phyloP scores from a whole-genome alignment of 2,329 filamentous ascomycete species.

The Cladosporium sp. region DNA sequence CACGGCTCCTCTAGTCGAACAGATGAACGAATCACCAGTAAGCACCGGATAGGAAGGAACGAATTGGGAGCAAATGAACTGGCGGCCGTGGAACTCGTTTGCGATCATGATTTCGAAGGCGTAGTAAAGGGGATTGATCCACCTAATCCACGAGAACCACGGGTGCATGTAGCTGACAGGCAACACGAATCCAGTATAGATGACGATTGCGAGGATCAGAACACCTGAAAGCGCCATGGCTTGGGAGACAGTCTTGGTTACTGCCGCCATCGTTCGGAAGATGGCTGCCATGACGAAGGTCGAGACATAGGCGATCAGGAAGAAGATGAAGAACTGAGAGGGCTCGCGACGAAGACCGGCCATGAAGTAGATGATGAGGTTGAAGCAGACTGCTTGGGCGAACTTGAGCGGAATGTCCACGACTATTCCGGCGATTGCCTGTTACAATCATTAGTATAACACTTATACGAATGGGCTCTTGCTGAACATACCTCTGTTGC shows the following conservation, averaged over 20 bases:
- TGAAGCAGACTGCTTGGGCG: slow-evolving; percentile 51
- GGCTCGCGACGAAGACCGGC: slow-evolving; percentile 44
- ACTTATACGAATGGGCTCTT: not conserved
- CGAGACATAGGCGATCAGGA: slow-evolving; percentile 60
- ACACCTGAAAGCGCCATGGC: slow-evolving; percentile 60
- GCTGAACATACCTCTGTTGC: slow-evolving; percentile 12
- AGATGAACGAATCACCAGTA: slow-evolving; percentile 39
- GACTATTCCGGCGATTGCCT: slow-evolving; percentile 57
- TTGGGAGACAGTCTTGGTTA: slow-evolving; percentile 69
- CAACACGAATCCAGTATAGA: slow-evolving; percentile 57
- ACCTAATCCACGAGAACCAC: slow-evolving; percentile 69
- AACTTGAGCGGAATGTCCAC: slow-evolving; percentile 62
- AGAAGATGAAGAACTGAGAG: slow-evolving; percentile 62
- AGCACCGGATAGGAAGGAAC: slow-evolving; percentile 40
- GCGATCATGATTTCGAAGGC: slow-evolving; percentile 62
- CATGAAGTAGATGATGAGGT: slow-evolving; percentile 61
- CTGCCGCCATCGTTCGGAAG: slow-evolving; percentile 62
- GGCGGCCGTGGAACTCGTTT: slow-evolving; percentile 51
- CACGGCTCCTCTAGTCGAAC: slow-evolving; percentile 41
- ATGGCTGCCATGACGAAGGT: slow-evolving; percentile 58
- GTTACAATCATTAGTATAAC: slow-evolving; percentile 29
- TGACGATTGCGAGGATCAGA: slow-evolving; percentile 57
- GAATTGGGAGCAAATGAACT: slow-evolving; percentile 38
- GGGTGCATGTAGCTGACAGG: slow-evolving; percentile 43
- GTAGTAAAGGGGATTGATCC: slow-evolving; percentile 62